Conservation (phyloP, 2,329 filamentous ascomycete genomes). For the Diplodia scrobiculata region DNA sequence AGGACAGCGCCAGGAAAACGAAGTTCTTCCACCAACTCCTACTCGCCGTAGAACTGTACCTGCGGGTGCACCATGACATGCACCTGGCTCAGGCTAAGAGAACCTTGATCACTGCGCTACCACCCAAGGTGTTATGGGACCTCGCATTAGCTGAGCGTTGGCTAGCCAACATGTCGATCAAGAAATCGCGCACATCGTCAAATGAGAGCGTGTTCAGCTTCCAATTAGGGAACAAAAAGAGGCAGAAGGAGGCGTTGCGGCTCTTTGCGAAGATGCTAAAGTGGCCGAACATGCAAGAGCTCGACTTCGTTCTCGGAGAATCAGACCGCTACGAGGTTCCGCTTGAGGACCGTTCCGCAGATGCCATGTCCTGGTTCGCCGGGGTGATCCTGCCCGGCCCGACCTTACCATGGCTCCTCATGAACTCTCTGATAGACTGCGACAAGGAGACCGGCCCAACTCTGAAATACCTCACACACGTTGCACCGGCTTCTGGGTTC, state of each 20-base stretch:
- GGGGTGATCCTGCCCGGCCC: constrained; percentile 71
- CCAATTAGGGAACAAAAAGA: constrained; percentile 65
- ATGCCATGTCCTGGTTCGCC: constrained; percentile 76
- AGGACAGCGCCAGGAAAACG: constrained; percentile 61
- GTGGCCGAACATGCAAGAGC: constrained; percentile 71
- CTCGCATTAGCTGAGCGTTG: constrained; percentile 72
- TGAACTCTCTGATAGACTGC: constrained; percentile 76
- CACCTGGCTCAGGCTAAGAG: constrained; percentile 66
- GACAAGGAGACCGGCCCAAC: constrained; percentile 68
- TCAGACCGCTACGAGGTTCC: constrained; percentile 53
- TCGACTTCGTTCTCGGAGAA: constrained; percentile 64
- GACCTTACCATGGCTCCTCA: constrained; percentile 72
- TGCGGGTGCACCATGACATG: constrained; percentile 65
- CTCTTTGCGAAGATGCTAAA: constrained; percentile 72
- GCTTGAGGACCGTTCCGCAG: constrained; percentile 65
- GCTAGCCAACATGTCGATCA: constrained; percentile 69
- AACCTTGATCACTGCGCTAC: constrained; percentile 65
- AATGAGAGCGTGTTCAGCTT: constrained; percentile 57
- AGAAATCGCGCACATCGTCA: constrained; percentile 56
- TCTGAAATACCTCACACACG: constrained; percentile 67
- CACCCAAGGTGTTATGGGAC: constrained; percentile 71
- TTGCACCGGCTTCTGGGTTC: constrained; percentile 70
- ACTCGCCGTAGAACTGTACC: constrained; percentile 69
- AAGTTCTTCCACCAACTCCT: constrained; percentile 77
- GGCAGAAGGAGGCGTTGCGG: constrained; percentile 68